Evolutionary conservation across 257 asterid genomes (phyloP).

Genomic region (Solanum virginianum): DNA sequence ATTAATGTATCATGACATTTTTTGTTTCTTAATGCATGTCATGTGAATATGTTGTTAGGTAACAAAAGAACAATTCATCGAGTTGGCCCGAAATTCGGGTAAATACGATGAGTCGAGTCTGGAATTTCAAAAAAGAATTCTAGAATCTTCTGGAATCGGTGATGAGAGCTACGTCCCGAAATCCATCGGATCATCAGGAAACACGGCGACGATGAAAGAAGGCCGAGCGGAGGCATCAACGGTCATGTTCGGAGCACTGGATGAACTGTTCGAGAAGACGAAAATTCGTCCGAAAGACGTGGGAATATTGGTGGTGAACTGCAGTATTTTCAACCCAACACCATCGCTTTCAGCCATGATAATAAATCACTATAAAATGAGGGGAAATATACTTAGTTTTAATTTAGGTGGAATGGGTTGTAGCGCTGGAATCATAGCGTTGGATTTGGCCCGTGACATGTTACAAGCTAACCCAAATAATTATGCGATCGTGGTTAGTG

Average conservation of each 20-base stretch:
- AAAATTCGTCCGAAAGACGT: conserved; percentile 68
- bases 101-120: conserved; percentile 57
- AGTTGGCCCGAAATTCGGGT: conserved; percentile 60
- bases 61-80: conserved; percentile 65
- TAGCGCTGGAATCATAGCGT: conserved; percentile 68
- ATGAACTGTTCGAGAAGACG: conserved; percentile 70
- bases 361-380: conserved; percentile 86
- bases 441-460: conserved; percentile 90
- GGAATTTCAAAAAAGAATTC: conserved; percentile 52
- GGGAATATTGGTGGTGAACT: conserved; percentile 72
- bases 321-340: conserved; percentile 95
- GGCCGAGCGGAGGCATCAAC: conserved; percentile 82
- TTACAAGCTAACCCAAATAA: conserved; percentile 70
- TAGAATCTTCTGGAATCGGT: conserved; percentile 79
- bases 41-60: conserved; percentile 23
- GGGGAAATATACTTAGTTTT: conserved; percentile 81
- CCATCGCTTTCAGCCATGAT: conserved; percentile 98
- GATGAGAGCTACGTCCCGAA: conserved; percentile 72
- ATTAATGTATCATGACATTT: not conserved
- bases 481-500: conserved; percentile 75
- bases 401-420: conserved; percentile 97
- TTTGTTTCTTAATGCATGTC: not conserved
- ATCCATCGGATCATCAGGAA: conserved; percentile 51
- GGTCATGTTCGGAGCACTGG: conserved; percentile 84
- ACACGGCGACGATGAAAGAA: conserved; percentile 82